These are phyloP conservation scores for Diutina siamensis DNA, from an alignment of 1,139 yeast genomes.

Conservation along the genomic window DNA sequence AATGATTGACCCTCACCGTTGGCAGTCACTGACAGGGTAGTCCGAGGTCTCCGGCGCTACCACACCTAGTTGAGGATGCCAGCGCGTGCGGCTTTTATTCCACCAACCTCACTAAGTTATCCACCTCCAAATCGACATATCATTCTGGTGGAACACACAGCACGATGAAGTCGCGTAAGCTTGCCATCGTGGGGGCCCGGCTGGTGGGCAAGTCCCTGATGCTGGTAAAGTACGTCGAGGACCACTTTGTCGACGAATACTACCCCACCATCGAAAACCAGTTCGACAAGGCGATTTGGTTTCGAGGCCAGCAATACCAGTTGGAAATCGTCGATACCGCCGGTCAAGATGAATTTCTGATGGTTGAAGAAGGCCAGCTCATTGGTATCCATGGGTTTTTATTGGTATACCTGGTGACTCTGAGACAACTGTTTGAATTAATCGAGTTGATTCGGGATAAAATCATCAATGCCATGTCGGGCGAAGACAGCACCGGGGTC, in stretches of 20 bases:
- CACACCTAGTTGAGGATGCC: no score
- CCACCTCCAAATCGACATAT: no score
- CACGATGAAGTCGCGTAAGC: conserved; percentile 53
- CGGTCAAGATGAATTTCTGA: conserved; percentile 87
- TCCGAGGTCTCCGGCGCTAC: no score
- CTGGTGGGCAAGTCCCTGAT: conserved; percentile 87
- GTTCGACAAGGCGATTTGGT: conserved; percentile 59
- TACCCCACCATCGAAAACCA: conserved; percentile 92
- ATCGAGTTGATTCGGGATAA: conserved; percentile 73
- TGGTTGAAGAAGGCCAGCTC: conserved; percentile 71
- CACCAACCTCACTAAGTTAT: neutral
- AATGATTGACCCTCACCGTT: no score
- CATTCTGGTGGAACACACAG: no score
- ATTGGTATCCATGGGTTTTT: conserved; percentile 83
- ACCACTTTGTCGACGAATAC: conserved; percentile 80
- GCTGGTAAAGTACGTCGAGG: conserved; percentile 79
- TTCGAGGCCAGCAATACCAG: conserved; percentile 67
- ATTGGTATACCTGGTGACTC: conserved; percentile 72
- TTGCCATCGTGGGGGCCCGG: conserved; percentile 82
- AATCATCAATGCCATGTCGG: conserved; percentile 65
- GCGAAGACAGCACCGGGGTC: conserved; percentile 27
- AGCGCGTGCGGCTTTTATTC: neutral
- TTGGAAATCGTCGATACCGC: conserved; percentile 88
- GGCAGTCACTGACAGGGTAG: no score
- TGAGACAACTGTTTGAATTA: conserved; percentile 70